A percentile compares a stretch with the other conserved stretches of the same genome.
Conservation (phyloP, 495 filamentous ascomycete species). For the Neurospora sp. region DNA sequence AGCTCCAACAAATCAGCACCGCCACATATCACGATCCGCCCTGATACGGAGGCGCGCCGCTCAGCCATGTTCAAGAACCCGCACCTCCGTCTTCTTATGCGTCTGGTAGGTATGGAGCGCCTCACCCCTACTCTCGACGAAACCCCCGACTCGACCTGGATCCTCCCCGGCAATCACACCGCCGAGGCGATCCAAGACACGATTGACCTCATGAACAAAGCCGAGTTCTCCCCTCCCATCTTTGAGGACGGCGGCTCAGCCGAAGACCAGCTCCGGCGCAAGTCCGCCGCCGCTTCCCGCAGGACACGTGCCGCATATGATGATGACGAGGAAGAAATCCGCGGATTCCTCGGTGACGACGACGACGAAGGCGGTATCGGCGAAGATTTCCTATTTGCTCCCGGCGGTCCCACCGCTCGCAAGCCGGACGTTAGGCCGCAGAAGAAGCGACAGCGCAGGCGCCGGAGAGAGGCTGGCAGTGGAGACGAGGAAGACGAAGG, state of each 20-base stretch:
- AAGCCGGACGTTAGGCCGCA: constrained; percentile 28
- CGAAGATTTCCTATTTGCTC: constrained; percentile 49
- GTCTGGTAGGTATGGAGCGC: constrained; percentile 58
- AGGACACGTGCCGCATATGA: constrained; percentile 45
- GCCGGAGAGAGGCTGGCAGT: constrained; percentile 31
- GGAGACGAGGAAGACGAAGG: constrained; percentile 42
- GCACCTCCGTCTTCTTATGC: constrained; percentile 82
- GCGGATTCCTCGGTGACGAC: constrained; percentile 46
- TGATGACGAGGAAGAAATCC: constrained; percentile 48
- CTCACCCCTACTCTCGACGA: constrained; percentile 57
- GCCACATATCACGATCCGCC: constrained; percentile 44
- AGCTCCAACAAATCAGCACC: constrained; percentile 27
- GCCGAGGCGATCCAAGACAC: constrained; percentile 52
- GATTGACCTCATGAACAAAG: constrained; percentile 52
- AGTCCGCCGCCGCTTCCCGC: constrained; percentile 33
- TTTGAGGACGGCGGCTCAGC: constrained; percentile 63
- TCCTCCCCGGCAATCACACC: constrained; percentile 57
- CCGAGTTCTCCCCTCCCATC: constrained; percentile 59
- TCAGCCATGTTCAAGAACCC: constrained; percentile 78
- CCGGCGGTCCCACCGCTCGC: constrained; percentile 50
- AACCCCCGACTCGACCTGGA: constrained; percentile 61
- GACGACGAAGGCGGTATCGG: constrained; percentile 49
- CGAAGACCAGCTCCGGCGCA: constrained; percentile 64
- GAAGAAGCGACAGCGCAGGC: constrained; percentile 34
- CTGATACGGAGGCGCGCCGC: constrained; percentile 57